Evolutionary conservation across 1,284 basidiomycete genomes (phyloP).

Genomic region (Filobasidium uniguttulatum): DNA sequence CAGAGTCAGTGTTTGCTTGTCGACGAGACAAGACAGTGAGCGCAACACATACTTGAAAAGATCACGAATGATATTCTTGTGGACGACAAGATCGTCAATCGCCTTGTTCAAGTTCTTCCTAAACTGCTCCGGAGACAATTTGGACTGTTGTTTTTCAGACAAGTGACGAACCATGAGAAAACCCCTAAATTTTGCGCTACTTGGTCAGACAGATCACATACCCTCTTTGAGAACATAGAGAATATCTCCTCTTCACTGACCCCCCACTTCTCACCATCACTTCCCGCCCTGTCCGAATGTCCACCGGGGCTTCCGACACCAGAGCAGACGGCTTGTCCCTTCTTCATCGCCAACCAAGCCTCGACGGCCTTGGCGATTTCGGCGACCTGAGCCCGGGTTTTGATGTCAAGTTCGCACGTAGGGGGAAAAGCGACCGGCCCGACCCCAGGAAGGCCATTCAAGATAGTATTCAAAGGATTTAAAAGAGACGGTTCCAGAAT

Average conservation of each 20-base stretch:
- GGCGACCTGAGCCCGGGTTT: slow-evolving; percentile 61
- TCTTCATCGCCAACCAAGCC: slow-evolving; percentile 50
- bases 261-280: slow-evolving; percentile 63
- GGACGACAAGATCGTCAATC: slow-evolving; percentile 62
- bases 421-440: slow-evolving; percentile 68
- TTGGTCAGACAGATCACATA: neutral
- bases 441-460: slow-evolving; percentile 64
- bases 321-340: slow-evolving; percentile 57
- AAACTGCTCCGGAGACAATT: slow-evolving; percentile 6
- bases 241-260: slow-evolving; percentile 43
- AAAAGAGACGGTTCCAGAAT: slow-evolving; percentile 42
- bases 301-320: slow-evolving; percentile 28
- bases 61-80: slow-evolving; percentile 44
- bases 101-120: slow-evolving; percentile 52
- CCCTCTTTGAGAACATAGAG: slow-evolving; percentile 23
- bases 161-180: too few relatives aligned
- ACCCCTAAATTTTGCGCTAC: too few relatives aligned
- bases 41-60: slow-evolving; percentile 53
- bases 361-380: slow-evolving; percentile 62
- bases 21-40: neutral
- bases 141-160: too few relatives aligned
- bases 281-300: slow-evolving; percentile 41
- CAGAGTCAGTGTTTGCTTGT: too few relatives aligned
- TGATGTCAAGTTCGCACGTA: slow-evolving; percentile 67
- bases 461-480: slow-evolving; percentile 20